Conservation (phyloP, 2,329 filamentous ascomycete genomes). For the Salinomyces thailandicus region DNA sequence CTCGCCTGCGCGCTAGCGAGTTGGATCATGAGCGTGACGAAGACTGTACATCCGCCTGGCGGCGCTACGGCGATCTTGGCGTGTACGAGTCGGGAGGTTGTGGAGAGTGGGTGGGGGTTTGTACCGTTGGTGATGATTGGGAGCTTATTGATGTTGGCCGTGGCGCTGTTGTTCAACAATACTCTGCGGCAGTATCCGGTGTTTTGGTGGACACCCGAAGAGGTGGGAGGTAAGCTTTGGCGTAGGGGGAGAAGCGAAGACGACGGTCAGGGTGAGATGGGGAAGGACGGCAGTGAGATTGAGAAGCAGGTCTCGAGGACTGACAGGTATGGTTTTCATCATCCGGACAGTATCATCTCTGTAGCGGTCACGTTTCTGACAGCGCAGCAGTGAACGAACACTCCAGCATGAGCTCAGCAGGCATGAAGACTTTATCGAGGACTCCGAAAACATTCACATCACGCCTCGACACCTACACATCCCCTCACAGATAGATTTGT, state of each 20-base stretch:
- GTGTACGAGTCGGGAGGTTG: constrained; percentile 30
- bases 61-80: constrained; percentile 40
- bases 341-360: neutral
- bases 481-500: constrained; percentile 28
- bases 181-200: constrained; percentile 37
- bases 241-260: neutral
- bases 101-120: constrained; percentile 37
- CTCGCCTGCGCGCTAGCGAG: constrained; percentile 34
- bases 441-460: constrained; percentile 22
- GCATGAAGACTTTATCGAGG: constrained; percentile 10
- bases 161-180: constrained; percentile 37
- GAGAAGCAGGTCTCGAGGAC: constrained; percentile 1
- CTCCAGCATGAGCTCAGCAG: constrained; percentile 13
- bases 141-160: constrained; percentile 31
- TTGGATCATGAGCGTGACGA: constrained; percentile 37
- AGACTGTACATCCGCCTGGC: constrained; percentile 41
- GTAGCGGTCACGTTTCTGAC: neutral
- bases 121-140: constrained; percentile 34
- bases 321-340: neutral
- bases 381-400: constrained; percentile 9
- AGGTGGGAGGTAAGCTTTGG: constrained; percentile 26
- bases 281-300: neutral
- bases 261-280: neutral
- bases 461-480: constrained; percentile 23
- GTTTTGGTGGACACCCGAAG: constrained; percentile 40